phyloP scores from a whole-genome alignment of 495 filamentous ascomycete species.

The Penicillium tannophilum region DNA sequence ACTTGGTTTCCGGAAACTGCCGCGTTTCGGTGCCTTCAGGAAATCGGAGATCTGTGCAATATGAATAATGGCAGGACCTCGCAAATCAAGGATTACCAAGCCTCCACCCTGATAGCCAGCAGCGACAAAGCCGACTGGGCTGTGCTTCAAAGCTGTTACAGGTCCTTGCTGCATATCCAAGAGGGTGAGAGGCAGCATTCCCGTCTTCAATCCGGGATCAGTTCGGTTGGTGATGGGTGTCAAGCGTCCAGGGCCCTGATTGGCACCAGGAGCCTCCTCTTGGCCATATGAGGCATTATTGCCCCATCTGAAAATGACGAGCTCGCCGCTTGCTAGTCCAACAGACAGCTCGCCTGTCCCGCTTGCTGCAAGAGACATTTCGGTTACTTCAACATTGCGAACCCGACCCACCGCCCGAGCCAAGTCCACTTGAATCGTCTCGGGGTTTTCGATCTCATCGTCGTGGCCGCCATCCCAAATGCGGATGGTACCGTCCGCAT shows the following conservation, averaged over 20 bases:
- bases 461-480: slow-evolving; percentile 89
- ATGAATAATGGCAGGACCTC: slow-evolving; percentile 88
- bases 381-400: slow-evolving; percentile 74
- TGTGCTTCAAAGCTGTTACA: slow-evolving; percentile 76
- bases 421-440: slow-evolving; percentile 81
- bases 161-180: slow-evolving; percentile 80
- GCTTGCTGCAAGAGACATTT: slow-evolving; percentile 69
- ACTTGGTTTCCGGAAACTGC: slow-evolving; percentile 61
- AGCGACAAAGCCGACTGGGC: slow-evolving; percentile 88
- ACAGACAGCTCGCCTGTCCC: slow-evolving; percentile 80
- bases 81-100: slow-evolving; percentile 78
- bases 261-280: slow-evolving; percentile 56
- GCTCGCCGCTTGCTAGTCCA: slow-evolving; percentile 77
- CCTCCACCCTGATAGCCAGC: slow-evolving; percentile 80
- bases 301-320: slow-evolving; percentile 86
- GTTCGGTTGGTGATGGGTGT: slow-evolving; percentile 71
- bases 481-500: slow-evolving; percentile 83
- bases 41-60: slow-evolving; percentile 67
- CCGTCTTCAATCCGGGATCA: slow-evolving; percentile 80
- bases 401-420: slow-evolving; percentile 77
- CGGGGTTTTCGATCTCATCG: slow-evolving; percentile 89
- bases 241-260: slow-evolving; percentile 57
- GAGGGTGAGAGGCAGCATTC: slow-evolving; percentile 76
- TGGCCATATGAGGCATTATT: slow-evolving; percentile 65
- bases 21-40: slow-evolving; percentile 65